Base-by-base conservation (phyloP, 1,284 basidiomycete genomes). In the Sanghuangporus weigelae region DNA sequence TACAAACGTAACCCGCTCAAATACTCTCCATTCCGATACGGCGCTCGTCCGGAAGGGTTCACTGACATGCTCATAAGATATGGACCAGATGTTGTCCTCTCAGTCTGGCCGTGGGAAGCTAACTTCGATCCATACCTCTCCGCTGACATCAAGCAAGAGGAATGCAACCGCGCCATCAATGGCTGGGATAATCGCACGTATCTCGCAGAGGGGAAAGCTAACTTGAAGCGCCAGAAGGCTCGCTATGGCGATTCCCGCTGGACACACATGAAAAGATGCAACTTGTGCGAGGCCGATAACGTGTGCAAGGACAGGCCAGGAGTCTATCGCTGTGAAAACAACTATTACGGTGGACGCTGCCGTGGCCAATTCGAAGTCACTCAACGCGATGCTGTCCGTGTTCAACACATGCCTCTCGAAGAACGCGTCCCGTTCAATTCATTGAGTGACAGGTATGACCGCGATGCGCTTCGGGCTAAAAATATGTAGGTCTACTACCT, bases 391-490 rank as follows among this genome's bases (percentile, higher is more conserved):
- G 60, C 60, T n/a, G 39, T 14, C 23, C 35, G 44, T 14, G 21
- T 38, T 7, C 39, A 35, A 21, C 55, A 48, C 23, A 48, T 57
- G 53, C 60, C 39, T 31, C 31, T n/a, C 8, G 53, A 48, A n/a
- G 12, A 56, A 31, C 60, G 51, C n/a, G 54, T 56, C 8, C 60
- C 26, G 8, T 57, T 44, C 42, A 26, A 21, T 3, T 23, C 10
- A 11, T 35, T 56, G 7, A 36, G 53, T 44, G 60, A 62, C n/a
- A n/a, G 51, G 7, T 62, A 62, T 38, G 60, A 62, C 44, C 31
- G 36, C 35, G 57, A 59, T 7, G 35, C 8, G 16, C 16, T 31
- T 4, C 21, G 31, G 14, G n/a, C 7, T 21, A 48, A 19, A 23
- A 48, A 49, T 19, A 31, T 21, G 57, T 59, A 38, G 21, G 57